Percentiles rank a stretch among this genome's conserved stretches.
Evolutionary conservation across 495 filamentous ascomycete species (phyloP).

Genomic region (Aspergillus bertholletiae): DNA sequence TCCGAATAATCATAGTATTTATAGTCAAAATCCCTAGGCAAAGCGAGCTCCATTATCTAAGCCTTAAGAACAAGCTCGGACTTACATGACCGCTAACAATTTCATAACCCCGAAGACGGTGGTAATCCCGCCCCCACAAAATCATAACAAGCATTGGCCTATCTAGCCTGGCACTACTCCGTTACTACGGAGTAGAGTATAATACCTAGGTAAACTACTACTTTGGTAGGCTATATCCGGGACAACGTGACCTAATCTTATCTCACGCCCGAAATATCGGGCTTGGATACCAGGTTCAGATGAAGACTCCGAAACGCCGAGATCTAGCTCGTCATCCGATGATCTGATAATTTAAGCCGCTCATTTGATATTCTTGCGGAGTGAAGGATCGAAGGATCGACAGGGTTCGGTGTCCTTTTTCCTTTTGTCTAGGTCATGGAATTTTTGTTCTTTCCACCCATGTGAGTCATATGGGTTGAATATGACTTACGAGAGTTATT

Average conservation of each 20-base stretch:
- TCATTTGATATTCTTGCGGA: no score
- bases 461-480: no score
- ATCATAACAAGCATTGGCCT: not conserved
- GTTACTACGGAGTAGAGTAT: no score
- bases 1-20: not conserved
- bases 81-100: not conserved
- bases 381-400: no score
- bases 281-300: not conserved
- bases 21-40: not conserved
- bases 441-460: no score
- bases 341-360: not conserved
- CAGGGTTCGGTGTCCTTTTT: no score
- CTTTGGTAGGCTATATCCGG: no score
- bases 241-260: not conserved
- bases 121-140: not conserved
- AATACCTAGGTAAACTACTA: no score
- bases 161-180: not conserved
- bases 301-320: not conserved
- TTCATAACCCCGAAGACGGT: not conserved
- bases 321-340: not conserved
- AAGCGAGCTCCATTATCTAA: not conserved
- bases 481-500: no score
- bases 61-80: not conserved
- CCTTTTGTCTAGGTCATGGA: no score
- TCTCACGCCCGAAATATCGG: not conserved